phyloP scores from a whole-genome alignment of 2,329 filamentous ascomycete species.

The Exophiala mesophila region DNA sequence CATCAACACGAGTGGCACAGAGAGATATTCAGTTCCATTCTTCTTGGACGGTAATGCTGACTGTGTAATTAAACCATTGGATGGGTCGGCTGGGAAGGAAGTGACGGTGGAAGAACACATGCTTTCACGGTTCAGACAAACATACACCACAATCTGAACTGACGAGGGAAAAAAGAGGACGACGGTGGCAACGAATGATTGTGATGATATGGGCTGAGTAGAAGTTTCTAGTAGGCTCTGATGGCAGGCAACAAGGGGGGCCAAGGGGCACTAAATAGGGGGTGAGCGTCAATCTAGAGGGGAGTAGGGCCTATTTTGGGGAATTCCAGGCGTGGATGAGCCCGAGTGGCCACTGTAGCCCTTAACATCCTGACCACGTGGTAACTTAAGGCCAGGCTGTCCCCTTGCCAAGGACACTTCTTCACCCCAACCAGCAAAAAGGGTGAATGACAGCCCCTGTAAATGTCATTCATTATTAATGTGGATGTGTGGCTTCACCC shows the following conservation, averaged over 20 bases:
- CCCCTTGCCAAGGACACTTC: not conserved
- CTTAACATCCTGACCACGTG: too few species aligned
- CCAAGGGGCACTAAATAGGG: too few species aligned
- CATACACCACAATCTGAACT: not conserved
- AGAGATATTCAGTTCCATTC: constrained; percentile 29
- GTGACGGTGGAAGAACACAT: constrained; percentile 9
- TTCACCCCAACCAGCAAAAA: not conserved
- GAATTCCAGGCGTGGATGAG: too few species aligned
- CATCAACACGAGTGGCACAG: constrained; percentile 27
- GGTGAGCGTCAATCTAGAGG: too few species aligned
- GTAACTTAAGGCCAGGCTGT: constrained; percentile 4
- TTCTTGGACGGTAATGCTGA: constrained; percentile 47
- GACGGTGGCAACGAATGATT: too few species aligned
- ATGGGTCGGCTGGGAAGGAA: constrained; percentile 3
- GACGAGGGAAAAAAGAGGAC: too few species aligned
- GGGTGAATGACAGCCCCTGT: not conserved
- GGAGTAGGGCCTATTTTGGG: too few species aligned
- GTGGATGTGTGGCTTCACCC: not conserved
- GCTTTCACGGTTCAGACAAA: not conserved
- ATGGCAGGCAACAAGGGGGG: too few species aligned
- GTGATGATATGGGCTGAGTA: too few species aligned
- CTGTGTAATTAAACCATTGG: constrained; percentile 21
- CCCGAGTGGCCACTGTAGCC: too few species aligned
- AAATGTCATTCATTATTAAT: too few species aligned
- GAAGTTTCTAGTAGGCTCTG: too few species aligned